Evolutionary conservation across 2,329 filamentous ascomycete species (phyloP).

Genomic region (Cytospora mali): DNA sequence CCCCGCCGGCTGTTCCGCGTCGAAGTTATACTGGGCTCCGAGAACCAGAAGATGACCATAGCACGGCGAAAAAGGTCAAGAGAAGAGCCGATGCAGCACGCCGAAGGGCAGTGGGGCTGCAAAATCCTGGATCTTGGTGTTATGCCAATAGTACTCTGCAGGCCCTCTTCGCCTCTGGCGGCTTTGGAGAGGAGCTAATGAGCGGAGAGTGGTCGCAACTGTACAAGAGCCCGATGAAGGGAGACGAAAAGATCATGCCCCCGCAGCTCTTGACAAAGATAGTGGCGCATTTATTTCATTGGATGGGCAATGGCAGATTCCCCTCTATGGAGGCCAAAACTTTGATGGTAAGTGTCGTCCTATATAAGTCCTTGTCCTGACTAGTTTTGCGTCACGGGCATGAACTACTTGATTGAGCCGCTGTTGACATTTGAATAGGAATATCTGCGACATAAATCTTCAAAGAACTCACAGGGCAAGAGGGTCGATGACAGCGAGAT

Average conservation of each 20-base stretch:
- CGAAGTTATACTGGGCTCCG: conserved; percentile 79
- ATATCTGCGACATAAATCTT: conserved; percentile 63
- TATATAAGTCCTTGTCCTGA: not conserved
- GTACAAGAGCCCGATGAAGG: conserved; percentile 70
- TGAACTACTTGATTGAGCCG: not conserved
- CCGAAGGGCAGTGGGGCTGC: conserved; percentile 65
- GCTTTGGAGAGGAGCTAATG: conserved; percentile 68
- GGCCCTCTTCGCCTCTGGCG: conserved; percentile 72
- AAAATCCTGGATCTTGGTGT: conserved; percentile 82
- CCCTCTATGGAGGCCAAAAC: conserved; percentile 55
- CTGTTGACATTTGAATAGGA: conserved; percentile 44
- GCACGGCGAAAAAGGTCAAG: conserved; percentile 47
- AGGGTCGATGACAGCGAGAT: conserved; percentile 45
- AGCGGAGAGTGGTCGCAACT: conserved; percentile 60
- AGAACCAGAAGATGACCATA: conserved; percentile 42
- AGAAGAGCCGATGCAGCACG: conserved; percentile 41
- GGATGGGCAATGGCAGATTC: conserved; percentile 57
- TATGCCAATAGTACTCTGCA: conserved; percentile 94
- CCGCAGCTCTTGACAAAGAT: conserved; percentile 64
- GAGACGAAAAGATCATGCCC: conserved; percentile 54
- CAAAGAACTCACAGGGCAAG: conserved; percentile 34
- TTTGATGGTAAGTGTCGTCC: conserved; percentile 54
- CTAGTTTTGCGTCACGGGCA: not conserved
- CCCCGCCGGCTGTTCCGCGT: conserved; percentile 67
- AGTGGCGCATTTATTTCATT: conserved; percentile 60